Base-by-base conservation (phyloP, 2,329 filamentous ascomycete genomes). In the Fusarium sp. region DNA sequence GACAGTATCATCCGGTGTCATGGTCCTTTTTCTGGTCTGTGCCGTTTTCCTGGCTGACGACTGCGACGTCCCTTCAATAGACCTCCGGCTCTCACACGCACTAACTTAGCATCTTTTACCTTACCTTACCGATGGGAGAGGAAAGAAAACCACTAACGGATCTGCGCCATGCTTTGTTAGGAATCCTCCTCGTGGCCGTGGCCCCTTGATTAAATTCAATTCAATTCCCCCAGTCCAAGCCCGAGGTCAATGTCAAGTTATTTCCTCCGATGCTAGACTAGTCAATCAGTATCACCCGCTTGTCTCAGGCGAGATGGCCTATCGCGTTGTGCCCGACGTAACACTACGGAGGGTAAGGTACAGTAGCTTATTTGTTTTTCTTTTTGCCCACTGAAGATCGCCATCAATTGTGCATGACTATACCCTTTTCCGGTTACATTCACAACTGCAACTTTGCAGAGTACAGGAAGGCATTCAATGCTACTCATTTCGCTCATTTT, bases 151-250 rank as follows among this genome's bases (percentile, higher is more conserved):
- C 65, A 45, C 69, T 72, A 72, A 65, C 46, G 33, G 55, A 62
- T 67, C 62, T 70, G 50, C 68, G 47, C 70, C 66, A 66, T 70
- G 33, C 70, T 72, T 52, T 54, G 64, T 72, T 60, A 56, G 69
- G 69, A 69, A 70, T 72, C 55, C 69, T 72, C 45, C 53, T 72
- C 69, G 69, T 57, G 36, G 27, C 35, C 35, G 14, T 35, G 53
- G 31, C 63, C 65, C 54, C 54, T 44, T 53, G 49, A 53, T 61
- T 68, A 68, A 31, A 50, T 49, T 15, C 29, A 49, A 62, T 36
- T 35, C 39, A 55, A 29, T 45, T 38, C 39, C 55, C 60, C 47
- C 62, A 60, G 36, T 39, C 14, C 45, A 18, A 36, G 31, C 27
- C 46, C 46, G 5, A 35, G 17, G 47, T 35, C 49, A 55, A 38